These are phyloP conservation scores for Myxozyma melibiosi DNA, from an alignment of 805 yeast species.

Conservation along the genomic window DNA sequence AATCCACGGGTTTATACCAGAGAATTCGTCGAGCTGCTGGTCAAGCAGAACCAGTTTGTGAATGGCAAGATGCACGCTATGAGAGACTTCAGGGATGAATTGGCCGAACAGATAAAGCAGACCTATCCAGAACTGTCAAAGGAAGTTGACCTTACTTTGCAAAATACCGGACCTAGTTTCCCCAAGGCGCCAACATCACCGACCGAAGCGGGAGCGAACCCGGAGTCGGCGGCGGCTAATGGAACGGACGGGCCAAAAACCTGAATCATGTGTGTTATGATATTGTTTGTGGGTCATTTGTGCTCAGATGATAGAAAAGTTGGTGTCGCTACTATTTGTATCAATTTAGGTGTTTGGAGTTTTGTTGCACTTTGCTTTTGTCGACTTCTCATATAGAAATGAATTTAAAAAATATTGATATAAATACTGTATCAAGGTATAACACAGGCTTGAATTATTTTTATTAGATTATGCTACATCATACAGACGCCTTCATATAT, in stretches of 20 bases:
- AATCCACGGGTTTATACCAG: constrained; percentile 97
- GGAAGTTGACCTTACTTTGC: constrained; percentile 46
- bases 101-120: constrained; percentile 67
- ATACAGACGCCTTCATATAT: not conserved
- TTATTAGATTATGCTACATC: not conserved
- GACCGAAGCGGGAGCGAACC: too few relatives aligned
- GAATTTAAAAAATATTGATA: not conserved
- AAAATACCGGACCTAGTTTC: constrained; percentile 23
- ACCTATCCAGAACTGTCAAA: constrained; percentile 77
- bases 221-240: too few relatives aligned
- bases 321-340: too few relatives aligned
- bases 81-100: constrained; percentile 57
- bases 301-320: too few relatives aligned
- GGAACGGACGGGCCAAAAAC: too few relatives aligned
- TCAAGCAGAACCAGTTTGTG: constrained; percentile 82
- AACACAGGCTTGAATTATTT: not conserved
- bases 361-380: too few relatives aligned
- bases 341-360: too few relatives aligned
- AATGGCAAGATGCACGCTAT: constrained; percentile 77
- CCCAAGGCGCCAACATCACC: too few relatives aligned
- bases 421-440: not conserved
- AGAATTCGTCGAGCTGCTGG: constrained; percentile 93
- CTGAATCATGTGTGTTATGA: too few relatives aligned
- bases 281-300: too few relatives aligned
- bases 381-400: not conserved